Evolutionary conservation across 352 stramenopile species (phyloP), one percentile per base, ranked within the genome.

Genomic region (Pythium pyrilobum): DNA sequence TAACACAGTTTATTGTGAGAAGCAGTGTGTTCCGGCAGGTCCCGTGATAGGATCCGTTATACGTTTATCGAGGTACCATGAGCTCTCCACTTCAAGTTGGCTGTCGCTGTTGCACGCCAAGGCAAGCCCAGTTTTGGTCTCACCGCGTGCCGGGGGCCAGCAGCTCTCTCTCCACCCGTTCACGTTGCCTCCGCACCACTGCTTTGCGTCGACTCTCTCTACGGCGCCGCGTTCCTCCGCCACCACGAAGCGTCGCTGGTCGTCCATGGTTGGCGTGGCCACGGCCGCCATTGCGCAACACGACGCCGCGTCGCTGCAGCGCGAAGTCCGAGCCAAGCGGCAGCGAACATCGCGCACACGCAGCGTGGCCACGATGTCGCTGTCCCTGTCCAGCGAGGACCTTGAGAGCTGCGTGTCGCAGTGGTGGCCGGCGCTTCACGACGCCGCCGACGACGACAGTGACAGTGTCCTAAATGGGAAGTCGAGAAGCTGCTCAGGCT

Each of bases 111-210:
- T n/a, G n/a, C n/a, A n/a, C n/a, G n/a, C n/a, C n/a, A n/a, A n/a
- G n/a, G n/a, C n/a, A n/a, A n/a, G 36, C 13, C 11, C 52, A 59
- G 33, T 59, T 59, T 59, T 59, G 52, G 52, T 59, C 52, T 52
- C 52, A 59, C 52, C 44, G 23, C 16, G 2, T 38, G 41, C 20
- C 24, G 18, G 33, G 52, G 42, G 41, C 42, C 34, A 23, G 20
- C 15, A 8, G 9, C 31, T 36, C 31, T 21, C 37, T 43, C 18
- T 20, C 21, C 27, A 33, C 20, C 16, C 16, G 34, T 44, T 20
- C 40, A 40, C 28, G 48, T 43, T 55, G 47, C 42, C 44, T 59
- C 34, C 28, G n/a, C 42, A 51, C 56, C 56, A 59, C 49, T 64
- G 56, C 42, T 58, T 54, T 55, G 46, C n/a, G 40, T 32, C 18